Conservation (phyloP, 805 yeast species). For the Schizosaccharomyces cryophilus region DNA sequence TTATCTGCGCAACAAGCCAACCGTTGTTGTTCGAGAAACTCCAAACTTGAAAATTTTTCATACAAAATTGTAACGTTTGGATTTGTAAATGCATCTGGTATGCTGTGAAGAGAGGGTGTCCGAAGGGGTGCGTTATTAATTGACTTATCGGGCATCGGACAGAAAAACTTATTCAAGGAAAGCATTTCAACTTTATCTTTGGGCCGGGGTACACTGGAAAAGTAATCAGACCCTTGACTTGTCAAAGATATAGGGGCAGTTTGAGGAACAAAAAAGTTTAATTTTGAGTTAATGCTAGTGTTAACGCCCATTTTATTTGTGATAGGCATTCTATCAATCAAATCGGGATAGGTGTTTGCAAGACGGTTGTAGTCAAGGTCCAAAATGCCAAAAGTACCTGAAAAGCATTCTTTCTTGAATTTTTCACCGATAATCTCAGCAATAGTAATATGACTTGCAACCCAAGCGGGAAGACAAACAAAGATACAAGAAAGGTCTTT, state of each 20-base stretch:
- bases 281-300: background rate
- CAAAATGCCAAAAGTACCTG: background rate
- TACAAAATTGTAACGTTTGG: background rate
- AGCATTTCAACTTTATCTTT: too few relatives aligned
- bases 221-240: background rate
- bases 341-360: background rate
- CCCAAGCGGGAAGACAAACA: background rate
- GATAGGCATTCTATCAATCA: background rate
- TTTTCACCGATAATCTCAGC: background rate
- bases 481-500: background rate
- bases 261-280: background rate
- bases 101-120: background rate
- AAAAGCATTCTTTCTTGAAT: slow-evolving; percentile 12
- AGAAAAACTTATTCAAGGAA: background rate
- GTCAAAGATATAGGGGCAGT: background rate
- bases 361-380: background rate
- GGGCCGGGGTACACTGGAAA: background rate
- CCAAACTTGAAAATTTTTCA: background rate
- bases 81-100: background rate
- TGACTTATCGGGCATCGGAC: background rate
- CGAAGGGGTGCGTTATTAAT: too few relatives aligned
- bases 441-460: background rate
- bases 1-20: background rate
- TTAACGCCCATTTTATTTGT: background rate
- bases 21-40: background rate